phyloP scores from a whole-genome alignment of 2,329 filamentous ascomycete species.

The Knufia fluminis region DNA sequence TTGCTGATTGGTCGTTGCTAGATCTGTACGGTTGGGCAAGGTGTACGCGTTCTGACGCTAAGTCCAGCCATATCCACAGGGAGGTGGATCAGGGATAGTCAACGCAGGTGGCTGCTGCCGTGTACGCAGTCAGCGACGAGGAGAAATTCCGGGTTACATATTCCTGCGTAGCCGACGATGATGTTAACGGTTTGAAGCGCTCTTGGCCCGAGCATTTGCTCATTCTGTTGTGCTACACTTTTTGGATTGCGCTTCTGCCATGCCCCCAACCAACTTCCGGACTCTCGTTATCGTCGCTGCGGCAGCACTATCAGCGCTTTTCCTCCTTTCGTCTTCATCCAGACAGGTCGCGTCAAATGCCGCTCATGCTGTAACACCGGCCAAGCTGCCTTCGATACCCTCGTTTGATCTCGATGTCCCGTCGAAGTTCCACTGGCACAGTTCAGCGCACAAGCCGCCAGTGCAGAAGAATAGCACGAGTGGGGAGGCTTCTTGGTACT shows the following conservation, averaged over 20 bases:
- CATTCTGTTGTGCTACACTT: slow-evolving; percentile 6
- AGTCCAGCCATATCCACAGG: too few species aligned
- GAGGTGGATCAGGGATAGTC: too few species aligned
- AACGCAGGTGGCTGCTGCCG: too few species aligned
- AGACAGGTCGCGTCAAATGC: slow-evolving; percentile 25
- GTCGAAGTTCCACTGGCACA: slow-evolving; percentile 51
- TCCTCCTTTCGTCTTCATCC: slow-evolving; percentile 38
- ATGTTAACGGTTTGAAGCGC: not conserved
- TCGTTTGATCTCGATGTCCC: slow-evolving; percentile 45
- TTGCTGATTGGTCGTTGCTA: not conserved
- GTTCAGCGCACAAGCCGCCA: slow-evolving; percentile 60
- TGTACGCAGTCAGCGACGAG: too few species aligned
- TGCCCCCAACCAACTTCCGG: slow-evolving; percentile 18
- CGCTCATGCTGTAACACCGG: slow-evolving; percentile 26
- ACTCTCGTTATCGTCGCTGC: slow-evolving; percentile 35
- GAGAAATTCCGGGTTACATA: too few species aligned
- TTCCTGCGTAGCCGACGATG: too few species aligned
- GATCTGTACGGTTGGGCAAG: too few species aligned
- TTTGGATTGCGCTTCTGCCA: slow-evolving; percentile 9
- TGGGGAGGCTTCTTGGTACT: slow-evolving; percentile 74
- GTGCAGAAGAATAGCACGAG: slow-evolving; percentile 69
- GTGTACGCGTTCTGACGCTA: too few species aligned
- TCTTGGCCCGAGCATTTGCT: slow-evolving; percentile 1
- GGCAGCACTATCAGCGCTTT: slow-evolving; percentile 34
- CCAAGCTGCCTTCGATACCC: slow-evolving; percentile 34